Conservation (phyloP, 2,329 filamentous ascomycete genomes). For the Hymenoscyphus fructigenus region DNA sequence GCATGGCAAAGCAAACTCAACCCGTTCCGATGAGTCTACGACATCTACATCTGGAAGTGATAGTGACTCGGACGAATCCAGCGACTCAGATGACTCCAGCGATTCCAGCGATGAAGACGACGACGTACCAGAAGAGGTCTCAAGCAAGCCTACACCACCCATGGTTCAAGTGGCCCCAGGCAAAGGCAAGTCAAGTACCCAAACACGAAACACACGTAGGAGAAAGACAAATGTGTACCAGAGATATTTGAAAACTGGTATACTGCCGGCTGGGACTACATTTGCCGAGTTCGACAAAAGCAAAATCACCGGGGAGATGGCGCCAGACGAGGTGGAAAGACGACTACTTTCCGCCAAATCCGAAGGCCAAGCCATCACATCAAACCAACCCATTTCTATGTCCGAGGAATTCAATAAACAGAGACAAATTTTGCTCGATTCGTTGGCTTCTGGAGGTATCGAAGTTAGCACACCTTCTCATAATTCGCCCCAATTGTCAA, state of each 20-base stretch:
- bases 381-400: not conserved
- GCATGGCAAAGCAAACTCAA: not conserved
- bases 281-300: slow-evolving; percentile 47
- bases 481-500: not conserved
- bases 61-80: slow-evolving; percentile 9
- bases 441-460: slow-evolving; percentile 51
- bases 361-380: slow-evolving; percentile 6
- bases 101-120: slow-evolving; percentile 41
- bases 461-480: slow-evolving; percentile 43
- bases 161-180: slow-evolving; percentile 40
- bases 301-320: slow-evolving; percentile 30
- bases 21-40: slow-evolving; percentile 24
- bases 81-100: slow-evolving; percentile 21
- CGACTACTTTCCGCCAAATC: slow-evolving; percentile 27
- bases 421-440: slow-evolving; percentile 50
- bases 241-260: slow-evolving; percentile 52
- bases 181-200: slow-evolving; percentile 50
- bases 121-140: slow-evolving; percentile 40
- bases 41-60: slow-evolving; percentile 19
- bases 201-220: slow-evolving; percentile 54
- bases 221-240: slow-evolving; percentile 49
- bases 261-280: slow-evolving; percentile 50
- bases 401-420: slow-evolving; percentile 48
- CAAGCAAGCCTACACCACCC: slow-evolving; percentile 35
- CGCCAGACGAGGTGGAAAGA: slow-evolving; percentile 26